Base-by-base conservation (phyloP, 805 yeast genomes). In the Lachancea waltii region DNA sequence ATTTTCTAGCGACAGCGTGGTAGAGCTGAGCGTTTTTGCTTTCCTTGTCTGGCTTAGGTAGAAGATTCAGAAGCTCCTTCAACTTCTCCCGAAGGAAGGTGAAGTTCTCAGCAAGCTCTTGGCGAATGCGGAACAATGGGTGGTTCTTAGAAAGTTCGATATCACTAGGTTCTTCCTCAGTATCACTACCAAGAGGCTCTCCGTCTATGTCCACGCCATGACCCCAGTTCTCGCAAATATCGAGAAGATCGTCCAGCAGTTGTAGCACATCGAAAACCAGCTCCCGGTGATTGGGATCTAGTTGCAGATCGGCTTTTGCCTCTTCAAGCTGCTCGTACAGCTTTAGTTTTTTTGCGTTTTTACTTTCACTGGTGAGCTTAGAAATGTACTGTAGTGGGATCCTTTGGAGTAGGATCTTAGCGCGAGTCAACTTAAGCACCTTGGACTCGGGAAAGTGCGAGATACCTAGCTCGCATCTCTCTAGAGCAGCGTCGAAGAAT, bases 401-500 rank as follows among this genome's bases (percentile, higher is more conserved):
- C 52, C 78, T 67, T 46, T 70, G 75, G 19, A 81, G 59, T 13
- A 75, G 50, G 7, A 82, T 69, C 47, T 74, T 72, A 25, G 81
- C 65, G 41, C 71, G 70, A 4, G 81, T 73, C 40, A 81, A 69
- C 17, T 63, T 54, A 42, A 81, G 58, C 10, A 71, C 65, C 7
- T 63, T 48, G 6, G 75, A 67, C 1, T 71, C 65, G 0, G 77
- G 70, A 44, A 63, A 69, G 33, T 63, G 56, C 8, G 67, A 72
- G 30, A 76, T 60, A 0, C 95, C 95, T 10, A 65, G 49, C 5
- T 70, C 71, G 19, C 76, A 65, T 47, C 95, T 72, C 43, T 85
- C 95, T 16, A 81, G 43, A 4, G 95, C 82, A 27, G 82, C 85
- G 9, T 73, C 73, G 37, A 85, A 77, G 55, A 68, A 84, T 33